Evolutionary conservation across 331 rosid genomes (phyloP).

Genomic region (Saraca asoca): DNA sequence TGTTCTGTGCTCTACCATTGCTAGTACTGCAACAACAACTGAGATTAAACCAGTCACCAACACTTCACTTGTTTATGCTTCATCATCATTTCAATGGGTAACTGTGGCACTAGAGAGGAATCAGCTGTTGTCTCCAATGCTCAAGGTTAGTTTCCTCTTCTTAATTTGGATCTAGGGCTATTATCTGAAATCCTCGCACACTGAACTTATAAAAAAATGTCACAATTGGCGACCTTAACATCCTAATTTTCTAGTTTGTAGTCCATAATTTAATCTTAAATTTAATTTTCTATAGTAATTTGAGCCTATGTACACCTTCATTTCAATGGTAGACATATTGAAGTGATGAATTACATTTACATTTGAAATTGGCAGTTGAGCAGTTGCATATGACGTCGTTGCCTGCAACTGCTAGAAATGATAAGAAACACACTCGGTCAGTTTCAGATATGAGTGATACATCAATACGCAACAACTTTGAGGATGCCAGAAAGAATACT

Average conservation of each 20-base stretch:
- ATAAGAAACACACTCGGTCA: slow-evolving; percentile 65
- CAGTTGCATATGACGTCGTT: slow-evolving; percentile 60
- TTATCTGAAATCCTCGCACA: too few species aligned
- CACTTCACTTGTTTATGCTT: not conserved
- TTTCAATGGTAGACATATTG: too few species aligned
- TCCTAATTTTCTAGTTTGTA: too few species aligned
- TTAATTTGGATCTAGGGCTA: slow-evolving; percentile 43
- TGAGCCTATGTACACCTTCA: too few species aligned
- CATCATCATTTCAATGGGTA: slow-evolving; percentile 59
- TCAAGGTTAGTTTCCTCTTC: slow-evolving; percentile 60
- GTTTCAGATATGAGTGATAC: slow-evolving; percentile 95
- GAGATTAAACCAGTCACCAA: too few species aligned
- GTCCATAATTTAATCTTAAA: too few species aligned
- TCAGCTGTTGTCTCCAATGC: slow-evolving; percentile 94
- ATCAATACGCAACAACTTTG: slow-evolving; percentile 76
- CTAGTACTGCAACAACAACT: not conserved
- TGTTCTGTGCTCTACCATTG: slow-evolving; percentile 14
- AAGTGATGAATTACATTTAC: not conserved
- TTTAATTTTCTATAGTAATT: too few species aligned
- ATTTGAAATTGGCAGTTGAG: slow-evolving; percentile 60
- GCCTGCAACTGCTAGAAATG: slow-evolving; percentile 37
- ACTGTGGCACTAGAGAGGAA: slow-evolving; percentile 97
- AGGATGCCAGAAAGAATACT: slow-evolving; percentile 72
- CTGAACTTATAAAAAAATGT: too few species aligned
- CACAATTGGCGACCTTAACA: too few species aligned